phyloP scores from a whole-genome alignment of 2,329 filamentous ascomycete genomes.

The Colletotrichum kahawae region DNA sequence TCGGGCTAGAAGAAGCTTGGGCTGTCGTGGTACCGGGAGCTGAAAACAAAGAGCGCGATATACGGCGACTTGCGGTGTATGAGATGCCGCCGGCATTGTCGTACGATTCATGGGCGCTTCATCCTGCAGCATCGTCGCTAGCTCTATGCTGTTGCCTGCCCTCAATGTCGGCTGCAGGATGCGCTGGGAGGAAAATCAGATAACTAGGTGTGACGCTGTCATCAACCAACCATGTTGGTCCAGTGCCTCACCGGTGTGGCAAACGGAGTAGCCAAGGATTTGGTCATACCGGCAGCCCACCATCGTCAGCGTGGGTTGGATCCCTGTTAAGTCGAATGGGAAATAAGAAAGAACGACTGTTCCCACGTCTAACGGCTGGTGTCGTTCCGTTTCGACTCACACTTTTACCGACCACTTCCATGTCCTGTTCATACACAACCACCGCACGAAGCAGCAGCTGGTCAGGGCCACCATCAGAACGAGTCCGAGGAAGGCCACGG shows the following conservation, averaged over 20 bases:
- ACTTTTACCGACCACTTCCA: conserved; percentile 26
- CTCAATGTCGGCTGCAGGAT: background rate
- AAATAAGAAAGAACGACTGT: conserved; percentile 8
- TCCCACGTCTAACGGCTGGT: background rate
- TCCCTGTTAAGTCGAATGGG: background rate
- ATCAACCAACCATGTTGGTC: background rate
- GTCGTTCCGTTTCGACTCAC: background rate
- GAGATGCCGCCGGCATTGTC: background rate
- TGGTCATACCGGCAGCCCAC: background rate
- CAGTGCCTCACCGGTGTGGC: background rate
- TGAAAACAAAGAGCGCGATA: background rate
- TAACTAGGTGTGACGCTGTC: background rate
- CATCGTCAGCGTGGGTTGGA: background rate
- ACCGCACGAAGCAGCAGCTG: conserved; percentile 25
- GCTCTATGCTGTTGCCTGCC: background rate
- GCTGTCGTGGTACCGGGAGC: background rate
- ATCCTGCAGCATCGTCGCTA: background rate
- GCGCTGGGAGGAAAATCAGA: background rate
- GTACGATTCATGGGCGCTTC: background rate
- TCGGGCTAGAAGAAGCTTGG: background rate
- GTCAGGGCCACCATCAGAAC: conserved; percentile 26
- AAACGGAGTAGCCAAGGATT: background rate
- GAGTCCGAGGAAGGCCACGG: conserved; percentile 27
- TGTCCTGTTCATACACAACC: conserved; percentile 21
- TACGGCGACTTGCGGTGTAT: background rate